Evolutionary conservation across 129 eudicot species (phyloP).

Genomic region (Centella asiatica): DNA sequence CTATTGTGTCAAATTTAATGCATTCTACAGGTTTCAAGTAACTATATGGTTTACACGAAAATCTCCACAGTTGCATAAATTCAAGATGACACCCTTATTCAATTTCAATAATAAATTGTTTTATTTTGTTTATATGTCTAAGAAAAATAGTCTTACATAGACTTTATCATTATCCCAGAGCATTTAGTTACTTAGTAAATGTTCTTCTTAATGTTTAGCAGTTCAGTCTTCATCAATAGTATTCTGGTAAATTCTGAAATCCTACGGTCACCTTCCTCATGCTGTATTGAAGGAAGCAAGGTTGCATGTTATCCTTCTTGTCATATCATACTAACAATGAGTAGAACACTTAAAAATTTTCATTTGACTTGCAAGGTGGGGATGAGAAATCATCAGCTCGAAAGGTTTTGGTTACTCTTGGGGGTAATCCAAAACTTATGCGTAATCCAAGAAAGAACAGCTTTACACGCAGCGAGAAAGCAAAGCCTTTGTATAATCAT

Average conservation of each 20-base stretch:
- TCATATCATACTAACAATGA: background rate
- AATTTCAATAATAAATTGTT: background rate
- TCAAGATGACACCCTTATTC: too few species aligned
- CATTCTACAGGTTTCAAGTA: background rate
- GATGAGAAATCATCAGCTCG: conserved; percentile 27
- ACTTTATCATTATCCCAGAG: background rate
- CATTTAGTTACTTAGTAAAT: background rate
- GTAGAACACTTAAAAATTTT: background rate
- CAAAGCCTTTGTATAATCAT: conserved; percentile 55
- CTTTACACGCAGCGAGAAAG: conserved; percentile 26
- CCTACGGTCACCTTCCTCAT: background rate
- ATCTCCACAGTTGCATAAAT: too few species aligned
- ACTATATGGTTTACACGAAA: too few species aligned
- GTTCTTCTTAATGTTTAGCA: too few species aligned
- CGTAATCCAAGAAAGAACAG: conserved; percentile 17
- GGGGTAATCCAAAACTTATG: conserved; percentile 45
- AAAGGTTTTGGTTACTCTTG: conserved; percentile 66
- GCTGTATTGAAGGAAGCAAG: background rate
- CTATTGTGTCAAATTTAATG: background rate
- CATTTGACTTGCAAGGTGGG: conserved; percentile 22
- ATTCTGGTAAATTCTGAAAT: background rate
- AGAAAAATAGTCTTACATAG: background rate
- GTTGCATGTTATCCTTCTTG: background rate
- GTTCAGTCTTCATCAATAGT: background rate
- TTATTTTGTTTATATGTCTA: background rate